These are phyloP conservation scores for Brassica incana DNA, from an alignment of 345 rosid species.

Conservation along the genomic window DNA sequence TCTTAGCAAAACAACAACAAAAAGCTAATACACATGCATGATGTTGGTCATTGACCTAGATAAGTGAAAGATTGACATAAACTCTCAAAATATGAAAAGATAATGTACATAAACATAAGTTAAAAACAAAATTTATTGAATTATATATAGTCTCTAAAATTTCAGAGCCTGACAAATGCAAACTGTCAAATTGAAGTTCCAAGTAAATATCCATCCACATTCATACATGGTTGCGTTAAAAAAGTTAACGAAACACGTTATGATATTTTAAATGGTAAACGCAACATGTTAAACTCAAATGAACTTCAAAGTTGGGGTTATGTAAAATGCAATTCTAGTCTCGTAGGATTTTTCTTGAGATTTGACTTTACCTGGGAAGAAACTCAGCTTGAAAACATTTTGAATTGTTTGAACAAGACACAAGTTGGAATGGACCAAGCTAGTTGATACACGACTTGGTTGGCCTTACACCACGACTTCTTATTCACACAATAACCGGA, in stretches of 20 bases:
- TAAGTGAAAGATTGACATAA: background rate
- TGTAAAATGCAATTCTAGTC: background rate
- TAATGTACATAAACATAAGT: too few relatives aligned
- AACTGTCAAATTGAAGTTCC: background rate
- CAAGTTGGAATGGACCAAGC: conserved; percentile 25
- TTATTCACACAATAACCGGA: conserved; percentile 21
- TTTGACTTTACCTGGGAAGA: conserved; percentile 15
- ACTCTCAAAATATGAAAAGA: too few relatives aligned
- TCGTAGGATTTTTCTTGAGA: background rate
- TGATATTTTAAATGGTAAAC: background rate
- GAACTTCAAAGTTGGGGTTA: background rate
- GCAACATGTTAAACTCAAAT: background rate
- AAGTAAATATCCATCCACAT: background rate
- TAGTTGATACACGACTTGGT: conserved; percentile 8
- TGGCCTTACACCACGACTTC: conserved; percentile 7
- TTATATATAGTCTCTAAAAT: too few relatives aligned
- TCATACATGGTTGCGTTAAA: background rate
- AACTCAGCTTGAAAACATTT: conserved; percentile 6
- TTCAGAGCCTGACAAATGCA: background rate
- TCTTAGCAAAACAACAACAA: too few relatives aligned
- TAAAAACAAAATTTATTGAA: too few relatives aligned
- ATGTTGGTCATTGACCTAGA: background rate
- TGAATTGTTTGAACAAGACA: background rate
- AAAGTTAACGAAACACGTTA: background rate
- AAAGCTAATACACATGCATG: background rate